Base-by-base conservation (phyloP, 2,329 filamentous ascomycete genomes). In the Aspergillus amoenus region DNA sequence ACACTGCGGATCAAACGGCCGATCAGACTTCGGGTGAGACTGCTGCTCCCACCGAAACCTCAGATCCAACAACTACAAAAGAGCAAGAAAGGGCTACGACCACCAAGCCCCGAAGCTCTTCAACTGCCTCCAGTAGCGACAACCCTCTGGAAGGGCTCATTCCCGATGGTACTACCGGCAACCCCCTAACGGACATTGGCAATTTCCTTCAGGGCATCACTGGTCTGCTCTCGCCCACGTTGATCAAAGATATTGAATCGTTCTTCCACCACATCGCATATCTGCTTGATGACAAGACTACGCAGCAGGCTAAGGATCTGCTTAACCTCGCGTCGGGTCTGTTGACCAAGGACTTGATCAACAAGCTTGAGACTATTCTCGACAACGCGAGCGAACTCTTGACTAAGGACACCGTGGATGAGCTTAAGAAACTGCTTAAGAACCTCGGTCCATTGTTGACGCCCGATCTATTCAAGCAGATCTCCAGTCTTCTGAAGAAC, bases 261-360 rank as follows among this genome's bases (percentile, higher is more conserved):
- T 71, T 72, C 61, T 68, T 71, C 63, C 64, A 71, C 55, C 69
- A 71, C 43, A 58, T 72, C 43, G 68, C 69, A n/a, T 69, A 67
- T 44, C 60, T 72, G 30, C 63, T 72, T 17, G 69, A 71, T 49
- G 69, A 70, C 44, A 64, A 67, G 57, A 70, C 68, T 7, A 70
- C 69, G 21, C 58, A 65, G 9, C 64, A 71, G 56, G 66, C 68
- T 43, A 71, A 71, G 59, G 57, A 52, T 11, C 51, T 71, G 56
- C 63, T 71, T 42, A 58, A 64, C 34, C 63, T 64, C 18, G 69
- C 61, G 34, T 61, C 58, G 13, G 57, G 59, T 5, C 57, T 70
- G 34, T 48, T 71, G 39, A 70, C 63, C n/a, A 56, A 63, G 32
- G 58, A 64, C 8, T 55, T 69, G 37, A 61, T 69, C 56, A 68